Conservation (phyloP, 139 green algal species). For the Astrephomene gubernaculifera region DNA sequence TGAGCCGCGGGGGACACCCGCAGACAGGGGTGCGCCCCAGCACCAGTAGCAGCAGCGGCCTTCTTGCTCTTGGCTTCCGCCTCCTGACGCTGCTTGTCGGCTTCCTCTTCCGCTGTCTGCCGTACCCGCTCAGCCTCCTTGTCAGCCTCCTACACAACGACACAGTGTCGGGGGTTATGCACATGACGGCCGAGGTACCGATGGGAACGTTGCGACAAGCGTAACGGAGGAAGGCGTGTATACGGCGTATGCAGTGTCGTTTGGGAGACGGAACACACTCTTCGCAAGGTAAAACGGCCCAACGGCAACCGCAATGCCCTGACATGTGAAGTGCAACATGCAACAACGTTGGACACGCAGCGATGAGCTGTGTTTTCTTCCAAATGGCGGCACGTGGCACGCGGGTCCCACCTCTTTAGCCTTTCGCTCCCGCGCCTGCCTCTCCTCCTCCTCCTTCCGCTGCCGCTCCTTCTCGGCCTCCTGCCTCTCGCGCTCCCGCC, state of each 20-base stretch:
- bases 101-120: too few species aligned
- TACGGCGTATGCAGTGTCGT: too few species aligned
- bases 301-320: too few species aligned
- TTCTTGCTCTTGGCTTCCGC: constrained; percentile 11
- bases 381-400: neutral
- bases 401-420: neutral
- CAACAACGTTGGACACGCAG: neutral
- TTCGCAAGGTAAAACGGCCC: too few species aligned
- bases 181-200: too few species aligned
- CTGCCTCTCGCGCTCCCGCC: neutral
- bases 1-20: neutral
- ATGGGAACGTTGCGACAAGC: too few species aligned
- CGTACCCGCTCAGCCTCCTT: too few species aligned
- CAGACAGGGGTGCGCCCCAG: constrained; percentile 15
- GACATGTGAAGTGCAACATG: neutral
- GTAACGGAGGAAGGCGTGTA: too few species aligned
- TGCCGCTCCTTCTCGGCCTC: constrained; percentile 5
- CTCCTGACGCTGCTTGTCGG: neutral
- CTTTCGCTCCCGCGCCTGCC: neutral
- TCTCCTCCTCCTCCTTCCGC: constrained; percentile 14
- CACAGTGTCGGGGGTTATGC: too few species aligned
- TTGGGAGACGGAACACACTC: too few species aligned
- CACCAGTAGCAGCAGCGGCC: neutral
- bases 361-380: neutral
- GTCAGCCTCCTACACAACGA: too few species aligned